These are phyloP conservation scores for Allium sativum DNA, from an alignment of 106 monocot species.

Conservation along the genomic window DNA sequence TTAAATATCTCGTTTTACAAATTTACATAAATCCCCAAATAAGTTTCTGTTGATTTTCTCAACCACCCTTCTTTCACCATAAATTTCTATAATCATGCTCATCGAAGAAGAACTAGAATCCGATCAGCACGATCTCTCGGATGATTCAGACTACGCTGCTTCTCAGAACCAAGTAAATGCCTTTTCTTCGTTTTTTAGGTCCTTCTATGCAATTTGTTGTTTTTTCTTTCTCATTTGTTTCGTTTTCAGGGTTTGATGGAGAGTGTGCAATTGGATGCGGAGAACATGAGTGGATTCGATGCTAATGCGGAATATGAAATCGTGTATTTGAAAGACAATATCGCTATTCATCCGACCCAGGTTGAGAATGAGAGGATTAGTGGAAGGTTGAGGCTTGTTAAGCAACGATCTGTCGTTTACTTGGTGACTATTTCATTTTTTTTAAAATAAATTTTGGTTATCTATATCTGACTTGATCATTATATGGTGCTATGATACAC, in stretches of 20 bases:
- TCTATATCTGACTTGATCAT: not conserved
- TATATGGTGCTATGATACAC: too few relatives aligned
- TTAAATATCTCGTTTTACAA: not conserved
- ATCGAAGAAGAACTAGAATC: slow-evolving; percentile 6
- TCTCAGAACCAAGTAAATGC: slow-evolving; percentile 33
- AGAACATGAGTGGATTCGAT: slow-evolving; percentile 6
- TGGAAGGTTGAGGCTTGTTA: slow-evolving; percentile 40
- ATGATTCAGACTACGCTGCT: slow-evolving; percentile 58
- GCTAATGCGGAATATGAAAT: slow-evolving; percentile 16
- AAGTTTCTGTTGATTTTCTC: not conserved
- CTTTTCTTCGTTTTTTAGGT: too few relatives aligned
- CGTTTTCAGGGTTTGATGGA: slow-evolving; percentile 11
- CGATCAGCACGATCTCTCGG: slow-evolving; percentile 49
- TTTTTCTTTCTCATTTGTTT: not conserved
- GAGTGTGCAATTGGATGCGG: slow-evolving; percentile 17
- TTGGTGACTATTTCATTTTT: slow-evolving; percentile 18
- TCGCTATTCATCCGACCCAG: slow-evolving; percentile 57
- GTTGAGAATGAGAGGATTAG: slow-evolving; percentile 40
- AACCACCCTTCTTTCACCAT: not conserved
- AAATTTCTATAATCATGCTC: not conserved
- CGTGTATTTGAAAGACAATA: slow-evolving; percentile 47
- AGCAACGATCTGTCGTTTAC: slow-evolving; percentile 28
- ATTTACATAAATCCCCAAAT: not conserved
- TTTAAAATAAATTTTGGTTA: not conserved
- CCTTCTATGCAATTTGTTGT: not conserved